These are phyloP conservation scores for Nymphaea colorata DNA, from an alignment of 164 flowering plant species.

Conservation along the genomic window DNA sequence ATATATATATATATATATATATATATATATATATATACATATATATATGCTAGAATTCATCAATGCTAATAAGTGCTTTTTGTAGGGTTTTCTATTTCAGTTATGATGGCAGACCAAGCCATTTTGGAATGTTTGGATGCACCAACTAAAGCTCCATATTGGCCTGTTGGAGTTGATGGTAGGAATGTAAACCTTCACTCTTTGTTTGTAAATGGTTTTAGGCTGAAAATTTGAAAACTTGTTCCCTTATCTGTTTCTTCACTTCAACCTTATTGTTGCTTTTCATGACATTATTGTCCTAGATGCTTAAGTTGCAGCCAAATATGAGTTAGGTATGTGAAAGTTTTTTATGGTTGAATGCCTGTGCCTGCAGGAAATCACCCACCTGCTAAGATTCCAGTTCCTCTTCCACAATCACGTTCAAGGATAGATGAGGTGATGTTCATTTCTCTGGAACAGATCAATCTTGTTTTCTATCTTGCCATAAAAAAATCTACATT, in stretches of 20 bases:
- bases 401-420: constrained; percentile 56
- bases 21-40: no score
- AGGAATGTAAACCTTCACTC: constrained; percentile 1
- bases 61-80: not conserved
- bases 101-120: constrained; percentile 69
- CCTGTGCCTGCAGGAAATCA: constrained; percentile 43
- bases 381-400: constrained; percentile 82
- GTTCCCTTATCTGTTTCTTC: not conserved
- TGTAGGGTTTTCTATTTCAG: constrained; percentile 79
- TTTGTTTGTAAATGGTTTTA: no score
- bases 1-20: no score
- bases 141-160: constrained; percentile 77
- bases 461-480: not conserved
- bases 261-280: not conserved
- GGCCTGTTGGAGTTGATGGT: constrained; percentile 96
- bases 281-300: not conserved
- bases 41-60: no score
- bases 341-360: not conserved
- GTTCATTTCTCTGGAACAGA: not conserved
- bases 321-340: no score
- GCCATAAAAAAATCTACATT: no score
- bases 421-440: not conserved
- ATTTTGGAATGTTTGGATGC: constrained; percentile 79
- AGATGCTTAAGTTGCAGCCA: not conserved
- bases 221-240: no score